These are phyloP conservation scores for Suaeda aralocaspica DNA, from an alignment of 148 eudicot species.

Conservation along the genomic window DNA sequence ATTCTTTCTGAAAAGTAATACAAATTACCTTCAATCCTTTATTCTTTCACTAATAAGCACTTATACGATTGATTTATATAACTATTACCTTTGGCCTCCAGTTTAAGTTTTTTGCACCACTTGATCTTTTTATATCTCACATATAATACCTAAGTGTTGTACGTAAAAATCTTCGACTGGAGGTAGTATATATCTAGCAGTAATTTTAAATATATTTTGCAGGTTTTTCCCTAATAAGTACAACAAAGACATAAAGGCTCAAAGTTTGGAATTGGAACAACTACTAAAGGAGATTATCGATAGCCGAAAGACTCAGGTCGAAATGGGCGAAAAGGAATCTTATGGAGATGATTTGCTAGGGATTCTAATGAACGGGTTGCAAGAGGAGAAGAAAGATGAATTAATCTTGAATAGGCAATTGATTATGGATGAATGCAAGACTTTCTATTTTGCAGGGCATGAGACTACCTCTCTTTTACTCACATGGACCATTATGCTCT, in stretches of 20 bases:
- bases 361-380: constrained; percentile 65
- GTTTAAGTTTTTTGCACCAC: too few relatives aligned
- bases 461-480: constrained; percentile 78
- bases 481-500: constrained; percentile 85
- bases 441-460: constrained; percentile 86
- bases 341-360: constrained; percentile 82
- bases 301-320: constrained; percentile 52
- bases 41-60: too few relatives aligned
- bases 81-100: too few relatives aligned
- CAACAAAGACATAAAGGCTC: constrained; percentile 69
- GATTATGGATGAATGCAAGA: constrained; percentile 92
- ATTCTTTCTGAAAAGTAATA: too few relatives aligned
- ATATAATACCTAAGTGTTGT: too few relatives aligned
- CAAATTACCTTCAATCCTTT: too few relatives aligned
- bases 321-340: constrained; percentile 62
- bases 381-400: constrained; percentile 31
- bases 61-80: too few relatives aligned
- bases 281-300: constrained; percentile 80
- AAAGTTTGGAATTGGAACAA: constrained; percentile 69
- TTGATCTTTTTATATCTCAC: too few relatives aligned
- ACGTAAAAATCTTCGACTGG: too few relatives aligned
- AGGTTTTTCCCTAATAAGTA: constrained; percentile 93
- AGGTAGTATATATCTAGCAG: too few relatives aligned
- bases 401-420: constrained; percentile 53
- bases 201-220: background rate